These are phyloP conservation scores for Penicillium frequentans DNA, from an alignment of 2,329 filamentous ascomycete genomes.

Conservation along the genomic window DNA sequence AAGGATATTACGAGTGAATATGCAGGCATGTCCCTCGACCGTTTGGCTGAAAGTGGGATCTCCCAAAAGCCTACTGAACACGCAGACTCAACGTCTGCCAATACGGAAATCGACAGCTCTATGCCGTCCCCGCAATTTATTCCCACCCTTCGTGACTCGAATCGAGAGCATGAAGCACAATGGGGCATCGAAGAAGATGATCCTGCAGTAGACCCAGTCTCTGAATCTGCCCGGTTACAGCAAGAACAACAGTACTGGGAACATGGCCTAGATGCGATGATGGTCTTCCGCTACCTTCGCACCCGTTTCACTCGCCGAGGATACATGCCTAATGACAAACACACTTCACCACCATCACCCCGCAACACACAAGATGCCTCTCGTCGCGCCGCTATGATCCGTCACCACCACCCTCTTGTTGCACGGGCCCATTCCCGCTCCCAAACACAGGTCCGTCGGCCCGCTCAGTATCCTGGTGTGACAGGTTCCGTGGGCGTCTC, in stretches of 20 bases:
- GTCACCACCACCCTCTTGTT: conserved; percentile 85
- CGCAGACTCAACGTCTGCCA: conserved; percentile 6
- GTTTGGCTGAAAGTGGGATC: conserved; percentile 26
- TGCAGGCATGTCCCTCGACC: conserved; percentile 66
- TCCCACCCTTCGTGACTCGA: conserved; percentile 48
- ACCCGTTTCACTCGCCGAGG: conserved; percentile 66
- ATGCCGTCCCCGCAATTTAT: conserved; percentile 48
- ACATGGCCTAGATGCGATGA: conserved; percentile 81
- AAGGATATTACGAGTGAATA: conserved; percentile 67
- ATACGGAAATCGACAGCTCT: conserved; percentile 25
- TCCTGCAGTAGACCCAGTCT: conserved; percentile 27
- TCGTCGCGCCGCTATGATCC: conserved; percentile 77
- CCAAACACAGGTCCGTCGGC: conserved; percentile 56
- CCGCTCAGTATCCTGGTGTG: conserved; percentile 41
- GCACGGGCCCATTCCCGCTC: conserved; percentile 52
- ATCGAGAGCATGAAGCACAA: conserved; percentile 55
- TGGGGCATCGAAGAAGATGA: conserved; percentile 68
- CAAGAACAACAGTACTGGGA: conserved; percentile 82
- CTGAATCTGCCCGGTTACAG: conserved; percentile 47
- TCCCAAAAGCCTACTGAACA: conserved; percentile 10
- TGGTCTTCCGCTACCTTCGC: conserved; percentile 85
- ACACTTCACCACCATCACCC: conserved; percentile 31
- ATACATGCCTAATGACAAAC: conserved; percentile 29
- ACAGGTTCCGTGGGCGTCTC: conserved; percentile 27
- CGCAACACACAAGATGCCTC: conserved; percentile 62